Percentiles rank a stretch among this genome's conserved stretches.
phyloP scores from a whole-genome alignment of 139 green algal species.

The Pleodorina starrii region DNA sequence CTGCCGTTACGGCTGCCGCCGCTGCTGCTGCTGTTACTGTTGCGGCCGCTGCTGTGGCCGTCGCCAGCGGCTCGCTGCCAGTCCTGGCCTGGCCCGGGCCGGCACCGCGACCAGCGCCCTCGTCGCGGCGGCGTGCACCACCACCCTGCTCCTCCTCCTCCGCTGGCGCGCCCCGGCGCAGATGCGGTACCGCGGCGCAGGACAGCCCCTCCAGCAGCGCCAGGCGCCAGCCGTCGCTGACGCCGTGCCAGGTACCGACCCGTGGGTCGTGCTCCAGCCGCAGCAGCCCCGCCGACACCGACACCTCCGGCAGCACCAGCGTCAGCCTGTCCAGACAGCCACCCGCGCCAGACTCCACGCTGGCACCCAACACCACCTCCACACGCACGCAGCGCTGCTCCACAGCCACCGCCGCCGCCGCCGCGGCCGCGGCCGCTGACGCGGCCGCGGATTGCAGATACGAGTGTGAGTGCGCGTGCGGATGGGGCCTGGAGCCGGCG shows the following conservation, averaged over 20 bases:
- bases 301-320: slow-evolving; percentile 31
- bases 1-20: too few species aligned
- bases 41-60: too few species aligned
- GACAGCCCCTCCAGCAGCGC: slow-evolving; percentile 39
- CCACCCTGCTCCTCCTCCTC: too few species aligned
- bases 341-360: background rate
- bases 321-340: slow-evolving; percentile 36
- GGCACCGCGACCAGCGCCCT: too few species aligned
- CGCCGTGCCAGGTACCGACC: slow-evolving; percentile 21
- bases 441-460: background rate
- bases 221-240: slow-evolving; percentile 21
- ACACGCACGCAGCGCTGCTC: slow-evolving; percentile 18
- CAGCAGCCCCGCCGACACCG: background rate
- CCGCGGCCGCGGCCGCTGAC: background rate
- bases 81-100: too few species aligned
- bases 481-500: too few species aligned
- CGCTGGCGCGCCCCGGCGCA: background rate
- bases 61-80: too few species aligned
- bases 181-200: slow-evolving; percentile 39
- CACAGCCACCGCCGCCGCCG: background rate
- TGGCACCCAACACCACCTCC: background rate
- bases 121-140: too few species aligned
- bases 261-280: slow-evolving; percentile 30
- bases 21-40: too few species aligned
- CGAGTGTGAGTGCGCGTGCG: background rate